Conservation (phyloP, 352 stramenopile species). For the Pseudoperonospora humuli region DNA sequence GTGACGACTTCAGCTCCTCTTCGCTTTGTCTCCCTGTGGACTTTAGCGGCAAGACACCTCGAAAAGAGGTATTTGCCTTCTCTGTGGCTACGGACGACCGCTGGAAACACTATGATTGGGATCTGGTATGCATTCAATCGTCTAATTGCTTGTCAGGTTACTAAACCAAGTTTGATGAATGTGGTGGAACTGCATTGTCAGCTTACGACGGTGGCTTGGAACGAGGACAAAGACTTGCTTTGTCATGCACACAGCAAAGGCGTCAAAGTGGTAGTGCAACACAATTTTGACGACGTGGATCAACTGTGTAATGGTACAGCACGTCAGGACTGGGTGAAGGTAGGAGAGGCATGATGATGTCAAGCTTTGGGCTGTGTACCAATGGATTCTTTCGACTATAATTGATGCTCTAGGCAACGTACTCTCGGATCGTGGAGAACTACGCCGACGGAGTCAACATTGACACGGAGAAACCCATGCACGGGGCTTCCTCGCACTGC, state of each 20-base stretch:
- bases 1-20: slow-evolving; percentile 3
- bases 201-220: slow-evolving; percentile 80
- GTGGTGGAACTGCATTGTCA: slow-evolving; percentile 3
- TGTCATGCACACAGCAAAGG: slow-evolving; percentile 71
- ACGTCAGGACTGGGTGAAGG: slow-evolving; percentile 50
- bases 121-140: slow-evolving; percentile 27
- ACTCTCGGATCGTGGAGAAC: slow-evolving; percentile 52
- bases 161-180: neutral
- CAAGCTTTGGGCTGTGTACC: neutral
- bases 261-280: slow-evolving; percentile 71
- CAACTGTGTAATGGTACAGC: slow-evolving; percentile 47
- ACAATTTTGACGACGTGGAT: slow-evolving; percentile 68
- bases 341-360: neutral
- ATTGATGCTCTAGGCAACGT: slow-evolving; percentile 26
- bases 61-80: slow-evolving; percentile 74
- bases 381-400: neutral
- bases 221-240: slow-evolving; percentile 72
- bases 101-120: slow-evolving; percentile 79
- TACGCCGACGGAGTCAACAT: slow-evolving; percentile 81
- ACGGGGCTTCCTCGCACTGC: slow-evolving; percentile 33
- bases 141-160: neutral
- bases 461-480: slow-evolving; percentile 67
- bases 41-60: slow-evolving; percentile 8
- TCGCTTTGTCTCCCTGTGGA: slow-evolving; percentile 55
- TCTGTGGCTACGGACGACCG: slow-evolving; percentile 48